phyloP scores from a whole-genome alignment of 23 red algal genomes.

The Pyropia yezoensis region DNA sequence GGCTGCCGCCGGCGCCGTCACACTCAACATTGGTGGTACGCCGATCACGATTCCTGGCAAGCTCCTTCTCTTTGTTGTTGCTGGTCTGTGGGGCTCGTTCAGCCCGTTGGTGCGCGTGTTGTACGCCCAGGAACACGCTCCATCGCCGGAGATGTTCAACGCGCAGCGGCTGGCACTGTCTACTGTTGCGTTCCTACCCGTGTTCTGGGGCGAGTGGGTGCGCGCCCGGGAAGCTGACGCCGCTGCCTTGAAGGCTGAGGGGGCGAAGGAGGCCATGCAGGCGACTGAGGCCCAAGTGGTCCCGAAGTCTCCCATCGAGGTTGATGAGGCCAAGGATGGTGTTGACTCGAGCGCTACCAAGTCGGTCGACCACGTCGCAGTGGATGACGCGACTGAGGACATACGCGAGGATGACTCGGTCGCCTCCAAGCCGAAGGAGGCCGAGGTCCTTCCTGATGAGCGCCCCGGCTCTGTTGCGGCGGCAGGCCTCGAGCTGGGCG shows the following conservation, averaged over 20 bases:
- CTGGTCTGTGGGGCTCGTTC: conserved; percentile 85
- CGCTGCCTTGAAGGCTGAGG: conserved; percentile 18
- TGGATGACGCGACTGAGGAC: background rate
- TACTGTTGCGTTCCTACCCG: conserved; percentile 40
- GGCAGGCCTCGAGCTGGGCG: conserved; percentile 76
- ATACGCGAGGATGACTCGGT: background rate
- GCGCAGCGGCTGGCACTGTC: conserved; percentile 77
- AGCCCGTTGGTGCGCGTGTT: conserved; percentile 70
- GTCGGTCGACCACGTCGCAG: background rate
- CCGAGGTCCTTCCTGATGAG: too few relatives aligned
- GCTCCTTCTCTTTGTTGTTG: conserved; percentile 46
- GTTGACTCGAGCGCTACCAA: background rate
- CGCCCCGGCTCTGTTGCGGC: background rate
- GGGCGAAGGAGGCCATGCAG: background rate
- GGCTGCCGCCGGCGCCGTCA: too few relatives aligned
- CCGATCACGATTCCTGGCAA: conserved; percentile 6
- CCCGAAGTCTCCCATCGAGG: too few relatives aligned
- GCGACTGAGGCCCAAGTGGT: background rate
- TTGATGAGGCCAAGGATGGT: background rate
- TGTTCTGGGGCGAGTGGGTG: conserved; percentile 4
- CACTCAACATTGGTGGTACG: too few relatives aligned
- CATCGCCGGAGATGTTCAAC: conserved; percentile 79
- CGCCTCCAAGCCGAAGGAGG: background rate
- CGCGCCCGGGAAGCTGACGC: background rate
- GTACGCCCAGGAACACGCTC: conserved; percentile 51